These are phyloP conservation scores for Scedosporium apiospermum DNA, from an alignment of 2,329 filamentous ascomycete genomes.

Conservation along the genomic window DNA sequence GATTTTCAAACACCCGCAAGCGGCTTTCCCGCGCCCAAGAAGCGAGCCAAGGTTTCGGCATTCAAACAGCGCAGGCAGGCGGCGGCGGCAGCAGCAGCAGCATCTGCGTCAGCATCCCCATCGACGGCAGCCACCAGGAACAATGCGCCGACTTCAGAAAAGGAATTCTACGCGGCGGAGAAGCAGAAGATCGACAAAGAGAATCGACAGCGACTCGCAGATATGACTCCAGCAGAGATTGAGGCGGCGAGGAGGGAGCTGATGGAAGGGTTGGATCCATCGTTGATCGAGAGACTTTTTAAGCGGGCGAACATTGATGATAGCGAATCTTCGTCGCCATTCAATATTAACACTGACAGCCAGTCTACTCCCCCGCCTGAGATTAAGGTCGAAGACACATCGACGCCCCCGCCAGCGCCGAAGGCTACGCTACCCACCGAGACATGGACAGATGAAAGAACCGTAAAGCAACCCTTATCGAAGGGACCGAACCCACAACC, in stretches of 20 bases:
- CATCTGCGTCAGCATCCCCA: neutral
- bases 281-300: conserved; percentile 67
- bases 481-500: conserved; percentile 9
- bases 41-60: conserved; percentile 60
- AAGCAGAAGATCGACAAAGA: conserved; percentile 67
- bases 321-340: conserved; percentile 37
- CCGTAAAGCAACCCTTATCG: conserved; percentile 11
- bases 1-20: conserved; percentile 40
- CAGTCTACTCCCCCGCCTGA: conserved; percentile 10
- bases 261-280: conserved; percentile 65
- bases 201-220: conserved; percentile 62
- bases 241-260: conserved; percentile 71
- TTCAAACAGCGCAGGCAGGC: conserved; percentile 63
- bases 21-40: conserved; percentile 86
- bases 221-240: conserved; percentile 78
- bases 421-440: conserved; percentile 11
- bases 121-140: conserved; percentile 6
- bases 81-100: conserved; percentile 17
- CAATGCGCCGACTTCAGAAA: conserved; percentile 7
- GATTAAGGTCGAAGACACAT: conserved; percentile 26
- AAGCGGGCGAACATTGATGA: conserved; percentile 69
- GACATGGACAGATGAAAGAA: conserved; percentile 1
- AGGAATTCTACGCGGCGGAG: conserved; percentile 15
- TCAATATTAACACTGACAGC: conserved; percentile 22
- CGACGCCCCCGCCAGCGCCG: conserved; percentile 10